Percentiles rank a stretch among this genome's conserved stretches.
These are phyloP conservation scores for Avena atlantica DNA, from an alignment of 176 grass and related monocot genomes.

Conservation along the genomic window DNA sequence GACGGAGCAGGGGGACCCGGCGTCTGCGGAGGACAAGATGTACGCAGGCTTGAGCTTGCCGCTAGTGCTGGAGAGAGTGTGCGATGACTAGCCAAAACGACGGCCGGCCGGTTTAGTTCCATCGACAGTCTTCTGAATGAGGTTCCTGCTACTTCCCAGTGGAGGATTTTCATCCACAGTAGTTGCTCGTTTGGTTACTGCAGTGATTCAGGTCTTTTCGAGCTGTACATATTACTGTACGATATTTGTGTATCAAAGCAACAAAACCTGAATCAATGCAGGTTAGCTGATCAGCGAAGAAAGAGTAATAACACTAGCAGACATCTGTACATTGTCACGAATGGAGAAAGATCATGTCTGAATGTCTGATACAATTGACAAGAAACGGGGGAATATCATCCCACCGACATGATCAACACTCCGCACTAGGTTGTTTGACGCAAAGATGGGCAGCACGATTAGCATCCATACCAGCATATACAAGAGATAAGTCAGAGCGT, in stretches of 20 bases:
- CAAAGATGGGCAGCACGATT: not conserved
- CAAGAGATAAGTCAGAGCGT: constrained; percentile 3
- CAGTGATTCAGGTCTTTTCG: not conserved
- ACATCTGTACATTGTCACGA: not conserved
- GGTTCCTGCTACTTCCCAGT: not conserved
- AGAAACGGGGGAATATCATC: not conserved
- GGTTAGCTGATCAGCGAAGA: not conserved
- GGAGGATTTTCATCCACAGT: not conserved
- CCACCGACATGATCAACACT: not conserved
- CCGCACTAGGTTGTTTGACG: not conserved
- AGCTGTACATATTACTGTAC: not conserved
- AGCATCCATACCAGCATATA: not conserved
- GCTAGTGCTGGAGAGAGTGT: constrained; percentile 36
- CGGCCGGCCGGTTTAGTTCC: not conserved
- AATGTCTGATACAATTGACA: not conserved
- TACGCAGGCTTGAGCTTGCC: constrained; percentile 39
- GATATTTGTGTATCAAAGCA: not conserved
- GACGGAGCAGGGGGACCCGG: constrained; percentile 14
- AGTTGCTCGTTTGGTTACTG: not conserved
- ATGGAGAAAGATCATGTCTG: not conserved
- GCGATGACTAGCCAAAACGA: constrained; percentile 1
- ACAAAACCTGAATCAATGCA: not conserved
- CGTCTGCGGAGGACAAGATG: constrained; percentile 11
- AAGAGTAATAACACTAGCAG: not conserved
- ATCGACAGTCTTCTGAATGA: not conserved